Evolutionary conservation across 305 asterid genomes (phyloP), one percentile per base, ranked within the genome.

Genomic region (Vinca major): DNA sequence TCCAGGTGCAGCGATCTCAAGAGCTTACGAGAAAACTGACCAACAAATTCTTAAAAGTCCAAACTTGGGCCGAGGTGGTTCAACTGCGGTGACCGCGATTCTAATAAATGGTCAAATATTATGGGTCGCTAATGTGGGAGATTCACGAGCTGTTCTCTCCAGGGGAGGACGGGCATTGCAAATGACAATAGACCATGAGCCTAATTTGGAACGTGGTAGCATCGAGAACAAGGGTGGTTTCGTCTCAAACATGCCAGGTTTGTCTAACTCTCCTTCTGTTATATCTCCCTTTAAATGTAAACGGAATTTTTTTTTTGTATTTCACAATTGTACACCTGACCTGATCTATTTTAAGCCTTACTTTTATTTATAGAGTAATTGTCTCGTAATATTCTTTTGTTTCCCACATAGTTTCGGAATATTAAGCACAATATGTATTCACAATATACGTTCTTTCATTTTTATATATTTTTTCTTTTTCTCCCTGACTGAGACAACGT

Each of bases 41-140:
- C 71, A 61, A 73, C 73, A 69, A 43, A 81, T 81, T 70, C 79
- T 81, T 26, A 63, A 65, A 57, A 81, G 78, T 74, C 69, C 84
- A 6, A 74, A 64, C 37, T 73, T 80, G 77, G 85, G 86, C 21
- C 73, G 78, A 54, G 88, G 88, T 20, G 88, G 88, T 20, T 83
- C 88, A 68, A 83, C 88, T 63, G 85, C 88, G 20, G 88, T 83
- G 58, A 83, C 84, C 2, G 88, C 86, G 21, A 77, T 83, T 74
- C 78, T 83, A 19, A 68, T 83, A 49, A 70, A 80, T 67, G 78
- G 84, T 36, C 74, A 6, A 72, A 73, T 73, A 67, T 69, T 81
- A 41, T 80, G 83, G 82, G 84, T 83, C 56, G 88, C 86, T 50
- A 83, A 83, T 66, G 77, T 83, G 69, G 88, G 88, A 60, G 88